Base-by-base conservation (phyloP, 2,329 filamentous ascomycete species). In the Neocucurbitaria cava region DNA sequence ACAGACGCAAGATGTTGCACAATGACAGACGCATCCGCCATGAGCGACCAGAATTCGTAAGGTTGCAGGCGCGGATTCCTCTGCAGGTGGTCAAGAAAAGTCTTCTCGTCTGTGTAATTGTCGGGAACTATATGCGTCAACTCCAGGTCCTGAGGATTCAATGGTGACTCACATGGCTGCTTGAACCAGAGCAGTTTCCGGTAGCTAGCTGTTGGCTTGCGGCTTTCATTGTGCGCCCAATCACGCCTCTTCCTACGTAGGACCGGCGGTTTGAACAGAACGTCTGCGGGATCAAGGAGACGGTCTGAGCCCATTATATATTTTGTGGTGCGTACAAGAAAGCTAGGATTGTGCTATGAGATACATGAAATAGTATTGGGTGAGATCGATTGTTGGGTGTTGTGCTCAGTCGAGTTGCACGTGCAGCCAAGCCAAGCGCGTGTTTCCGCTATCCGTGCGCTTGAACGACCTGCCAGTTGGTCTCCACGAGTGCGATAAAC, bases 171-270 rank as follows among this genome's bases (percentile, higher is more conserved):
- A 93, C 90, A 96, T 30, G 90, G 91, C 75, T 98, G 95, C 78
- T 96, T 96, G 71, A 99, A 93, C 95, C 95, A 99, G 50, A 99
- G 84, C 62, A 99, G 79, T 80, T 98, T 98, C 83, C 96, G 96
- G 91, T 94, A 98, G 10, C 86, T 86, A 46, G 87, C 85, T 70
- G 88, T 91, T 61, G 88, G 83, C 66, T 87, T 82, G 42, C 89
- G 83, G 63, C 88, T 90, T 44, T 86, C 80, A 62, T 86, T 89
- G 17, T 87, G 82, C 38, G 83, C 83, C 51, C 84, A 78, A 26
- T 83, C 79, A 52, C 81, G 77, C 45, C 80, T 79, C 62, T 79
- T 81, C 13, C 31, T 35, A 35, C 13, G 9, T 11, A 64, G 68
- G 77, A 17, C 59, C 59, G 21, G 48, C 42, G 3, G 40, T 40